Base-by-base conservation (phyloP, 1,284 basidiomycete genomes). In the Tremellales sp. region DNA sequence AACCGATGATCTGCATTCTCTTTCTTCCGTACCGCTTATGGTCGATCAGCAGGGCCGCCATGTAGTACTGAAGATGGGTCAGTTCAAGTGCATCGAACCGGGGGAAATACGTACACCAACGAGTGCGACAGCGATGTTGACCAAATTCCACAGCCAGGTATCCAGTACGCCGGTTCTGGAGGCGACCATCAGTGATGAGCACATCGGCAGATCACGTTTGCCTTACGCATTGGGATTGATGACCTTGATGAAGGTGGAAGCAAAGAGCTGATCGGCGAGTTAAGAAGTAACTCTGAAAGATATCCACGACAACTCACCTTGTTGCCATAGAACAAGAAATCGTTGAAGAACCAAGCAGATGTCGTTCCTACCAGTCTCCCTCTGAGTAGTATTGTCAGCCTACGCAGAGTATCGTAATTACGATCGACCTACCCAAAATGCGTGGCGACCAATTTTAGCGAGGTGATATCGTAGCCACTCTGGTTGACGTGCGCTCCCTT, bases 21-120 rank as follows among this genome's bases (percentile, higher is more conserved):
- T 66, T 64, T 43, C 73, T 59, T 46, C 74, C 74, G 61, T 66
- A 68, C 44, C 73, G 66, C 70, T 79, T 79, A 74, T 78, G 74
- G 65, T 79, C 78, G 60, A 79, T 77, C 26, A 78, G 57, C 27
- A 78, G 44, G n/a, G 77, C 76, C 19, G 76, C 76, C 33, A 77
- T 49, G 66, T 79, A 79, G 68, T 79, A 78, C 37, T 39, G 37
- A 8, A 10, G 34, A 8, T 16, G n/a, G n/a, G n/a, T n/a, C n/a
- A n/a, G n/a, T n/a, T n/a, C n/a, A n/a, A n/a, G n/a, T n/a, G n/a
- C n/a, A n/a, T 10, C 22, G 13, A 39, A 24, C 12, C 9, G 24
- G n/a, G n/a, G 6, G 6, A 25, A 25, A 9, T 7, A 16, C 37
- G 24, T 25, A 39, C 37, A 7, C 78, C 78, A 34, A 57, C 59